Base-by-base conservation (phyloP, 2,329 filamentous ascomycete genomes). In the Aspergillus hiratsukae region DNA sequence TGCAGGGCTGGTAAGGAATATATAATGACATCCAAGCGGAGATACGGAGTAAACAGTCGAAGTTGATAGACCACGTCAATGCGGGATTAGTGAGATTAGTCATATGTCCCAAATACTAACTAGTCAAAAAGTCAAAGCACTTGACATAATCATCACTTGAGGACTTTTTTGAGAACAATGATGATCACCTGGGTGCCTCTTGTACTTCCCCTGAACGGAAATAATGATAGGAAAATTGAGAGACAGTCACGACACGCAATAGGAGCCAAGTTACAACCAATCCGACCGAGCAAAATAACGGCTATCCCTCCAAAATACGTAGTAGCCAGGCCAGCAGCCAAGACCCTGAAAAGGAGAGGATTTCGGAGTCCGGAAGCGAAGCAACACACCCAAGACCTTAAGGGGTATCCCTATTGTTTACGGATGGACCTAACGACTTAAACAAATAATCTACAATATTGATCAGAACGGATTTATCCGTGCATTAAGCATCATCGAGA, bases 321-420 rank as follows among this genome's bases (percentile, higher is more conserved):
- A 35, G 31, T 14, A 35, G 31, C 11, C 31, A 17, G 31, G 14
- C 31, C 40, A 31, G 52, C 40, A 48, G 58, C 58, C 59, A 57
- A 58, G 57, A 57, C 51, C 46, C 35, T 46, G 21, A 57, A 58
- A 57, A 60, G 54, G 61, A 60, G 58, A 55, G 40, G 52, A 56
- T 35, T 19, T 19, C 37, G 43, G 28, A 48, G 29, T 35, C 40
- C 28, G 54, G 52, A 53, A 52, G 49, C 50, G 49, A 51, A 40
- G 9, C 28, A 53, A 31, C 23, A 29, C 49, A n/a, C 31, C 17
- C 28, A 46, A 5, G 40, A 53, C n/a, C 37, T 28, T 35, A 28
- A 35, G 41, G 51, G 51, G 7, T 52, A 53, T 53, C 41, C 7
- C 21, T 48, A 17, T 37, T 17, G 31, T 35, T 35, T 11, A 35